phyloP scores from a whole-genome alignment of 345 rosid genomes.

The Populus deltoides region DNA sequence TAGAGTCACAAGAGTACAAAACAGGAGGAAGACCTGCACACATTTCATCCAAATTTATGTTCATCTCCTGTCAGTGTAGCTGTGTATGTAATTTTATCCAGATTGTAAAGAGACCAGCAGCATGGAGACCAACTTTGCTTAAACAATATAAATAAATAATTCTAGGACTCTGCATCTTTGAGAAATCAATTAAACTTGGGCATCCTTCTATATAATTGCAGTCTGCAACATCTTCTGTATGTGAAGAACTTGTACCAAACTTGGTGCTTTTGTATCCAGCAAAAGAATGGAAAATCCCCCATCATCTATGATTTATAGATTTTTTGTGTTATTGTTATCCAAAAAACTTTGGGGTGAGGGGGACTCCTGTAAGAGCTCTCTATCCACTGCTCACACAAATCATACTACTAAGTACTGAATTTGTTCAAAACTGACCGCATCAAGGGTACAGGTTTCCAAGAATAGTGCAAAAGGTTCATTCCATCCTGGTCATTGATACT shows the following conservation, averaged over 20 bases:
- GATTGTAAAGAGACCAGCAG: not conserved
- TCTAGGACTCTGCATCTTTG: not conserved
- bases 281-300: not conserved
- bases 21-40: conserved; percentile 75
- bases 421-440: not conserved
- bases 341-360: not conserved
- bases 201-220: not conserved
- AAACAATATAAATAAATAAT: not conserved
- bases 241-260: not conserved
- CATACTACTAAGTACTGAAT: too few species aligned
- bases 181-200: not conserved
- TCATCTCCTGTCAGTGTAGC: not conserved
- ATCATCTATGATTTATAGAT: not conserved
- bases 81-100: not conserved
- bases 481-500: not conserved
- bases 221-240: not conserved
- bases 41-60: not conserved
- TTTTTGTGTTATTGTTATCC: not conserved
- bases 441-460: not conserved
- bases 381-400: not conserved
- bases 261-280: not conserved
- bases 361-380: not conserved
- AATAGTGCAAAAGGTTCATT: not conserved
- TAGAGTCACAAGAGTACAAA: conserved; percentile 81
- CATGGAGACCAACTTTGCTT: not conserved